A percentile compares a stretch with the other conserved stretches of the same genome.
phyloP scores from a whole-genome alignment of 306 rosid genomes.

The Vicia sativa region DNA sequence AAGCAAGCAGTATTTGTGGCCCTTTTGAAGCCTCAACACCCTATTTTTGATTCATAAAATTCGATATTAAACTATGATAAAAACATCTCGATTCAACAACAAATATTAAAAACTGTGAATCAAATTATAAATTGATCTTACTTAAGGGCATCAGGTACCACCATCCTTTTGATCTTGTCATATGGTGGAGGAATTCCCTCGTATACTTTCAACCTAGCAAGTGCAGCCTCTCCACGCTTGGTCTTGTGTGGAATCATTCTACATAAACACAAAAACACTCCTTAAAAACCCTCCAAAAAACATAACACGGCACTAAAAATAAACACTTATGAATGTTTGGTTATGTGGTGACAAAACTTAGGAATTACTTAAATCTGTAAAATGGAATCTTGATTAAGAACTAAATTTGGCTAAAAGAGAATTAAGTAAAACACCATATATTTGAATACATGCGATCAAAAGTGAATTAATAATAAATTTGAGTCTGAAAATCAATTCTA shows the following conservation, averaged over 20 bases:
- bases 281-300: neutral
- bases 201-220: neutral
- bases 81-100: neutral
- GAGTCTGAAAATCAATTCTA: too few species aligned
- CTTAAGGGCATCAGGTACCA: slow-evolving; percentile 9
- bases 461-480: too few species aligned
- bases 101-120: neutral
- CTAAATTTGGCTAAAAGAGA: too few species aligned
- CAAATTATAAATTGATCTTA: neutral
- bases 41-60: neutral
- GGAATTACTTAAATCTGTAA: too few species aligned
- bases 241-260: slow-evolving; percentile 18
- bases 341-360: too few species aligned
- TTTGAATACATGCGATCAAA: too few species aligned
- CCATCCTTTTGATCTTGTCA: slow-evolving; percentile 16
- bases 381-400: too few species aligned
- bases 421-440: too few species aligned
- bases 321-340: neutral
- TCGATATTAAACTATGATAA: neutral
- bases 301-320: neutral
- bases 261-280: neutral
- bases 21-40: slow-evolving; percentile 21
- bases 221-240: slow-evolving; percentile 11
- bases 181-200: slow-evolving; percentile 15
- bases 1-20: slow-evolving; percentile 4